Base-by-base conservation (phyloP, 768 basidiomycete genomes). In the Mycena rebaudengoi region DNA sequence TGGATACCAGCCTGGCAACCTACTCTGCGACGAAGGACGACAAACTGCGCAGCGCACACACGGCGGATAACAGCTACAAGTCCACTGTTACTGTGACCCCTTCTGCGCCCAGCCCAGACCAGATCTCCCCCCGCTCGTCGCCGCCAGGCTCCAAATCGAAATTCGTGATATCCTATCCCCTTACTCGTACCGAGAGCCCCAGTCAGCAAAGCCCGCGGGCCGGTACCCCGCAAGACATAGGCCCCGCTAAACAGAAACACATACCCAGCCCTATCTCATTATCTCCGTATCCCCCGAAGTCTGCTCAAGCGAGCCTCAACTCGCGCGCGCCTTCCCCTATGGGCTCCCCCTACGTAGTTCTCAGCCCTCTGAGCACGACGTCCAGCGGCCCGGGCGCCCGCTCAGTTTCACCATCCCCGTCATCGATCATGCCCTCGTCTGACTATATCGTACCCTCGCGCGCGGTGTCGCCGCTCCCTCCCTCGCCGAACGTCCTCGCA, bases 401-500 rank as follows among this genome's bases (percentile, higher is more conserved):
- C 68, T 30, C 67, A 60, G 63, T 62, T 20, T 55, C 65, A 7
- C 63, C 66, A 5, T 55, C 65, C 13, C 61, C 59, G 26, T 52
- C 50, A 18, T n/a, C 23, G 10, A 70, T 77, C 39, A 28, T 73
- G 30, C 65, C 77, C 14, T 77, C 77, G 5, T 58, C 73, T 2
- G 75, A 77, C 23, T 79, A 71, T 37, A 57, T 78, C 33, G 78
- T 78, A 14, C 79, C 78, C 14, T 78, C 79, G 53, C 66, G 66
- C 29, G 21, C 25, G 21, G 46, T 49, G 25, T 54, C 69, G 13
- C 66, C 69, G 6, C 43, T 68, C 0, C 57, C 77, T 12, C 76
- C 78, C 11, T 75, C 76, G 46, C 80, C 82, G 13, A 82, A 78
- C 62, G 78, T 81, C 16, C 71, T 83, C 7, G 78, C 81, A 5